Evolutionary conservation across 805 yeast genomes (phyloP).

Genomic region (Myxozyma lipomycoides): DNA sequence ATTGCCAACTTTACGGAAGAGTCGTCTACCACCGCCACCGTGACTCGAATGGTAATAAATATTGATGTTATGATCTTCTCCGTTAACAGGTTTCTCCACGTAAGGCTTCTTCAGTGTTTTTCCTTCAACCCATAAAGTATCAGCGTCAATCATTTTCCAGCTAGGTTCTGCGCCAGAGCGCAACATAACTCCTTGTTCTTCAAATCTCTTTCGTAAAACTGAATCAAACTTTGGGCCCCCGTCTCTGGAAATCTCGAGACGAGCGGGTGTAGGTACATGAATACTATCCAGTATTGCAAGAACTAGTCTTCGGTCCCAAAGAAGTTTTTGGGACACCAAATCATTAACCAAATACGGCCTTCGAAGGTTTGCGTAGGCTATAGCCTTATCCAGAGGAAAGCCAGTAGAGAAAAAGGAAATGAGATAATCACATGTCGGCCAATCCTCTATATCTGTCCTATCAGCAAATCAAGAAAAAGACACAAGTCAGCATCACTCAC

Average conservation of each 20-base stretch:
- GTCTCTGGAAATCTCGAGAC: constrained; percentile 88
- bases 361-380: constrained; percentile 78
- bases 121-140: constrained; percentile 74
- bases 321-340: constrained; percentile 79
- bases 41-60: constrained; percentile 81
- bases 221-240: constrained; percentile 89
- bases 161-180: constrained; percentile 52
- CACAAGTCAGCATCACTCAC: constrained; percentile 4
- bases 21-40: constrained; percentile 96
- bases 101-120: constrained; percentile 74
- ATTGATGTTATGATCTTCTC: constrained; percentile 95
- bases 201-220: constrained; percentile 57
- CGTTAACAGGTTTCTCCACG: constrained; percentile 98
- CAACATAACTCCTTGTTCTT: constrained; percentile 56
- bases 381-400: constrained; percentile 94
- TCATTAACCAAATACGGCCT: constrained; percentile 90
- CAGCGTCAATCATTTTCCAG: constrained; percentile 68
- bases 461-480: background rate
- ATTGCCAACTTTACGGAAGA: constrained; percentile 94
- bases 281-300: constrained; percentile 71
- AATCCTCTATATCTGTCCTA: constrained; percentile 63
- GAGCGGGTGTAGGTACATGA: constrained; percentile 82
- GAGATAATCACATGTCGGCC: constrained; percentile 98
- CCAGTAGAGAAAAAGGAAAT: constrained; percentile 94
- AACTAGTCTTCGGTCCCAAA: constrained; percentile 97